These are phyloP conservation scores for Ceriops tagal DNA, from an alignment of 345 rosid species.

Conservation along the genomic window DNA sequence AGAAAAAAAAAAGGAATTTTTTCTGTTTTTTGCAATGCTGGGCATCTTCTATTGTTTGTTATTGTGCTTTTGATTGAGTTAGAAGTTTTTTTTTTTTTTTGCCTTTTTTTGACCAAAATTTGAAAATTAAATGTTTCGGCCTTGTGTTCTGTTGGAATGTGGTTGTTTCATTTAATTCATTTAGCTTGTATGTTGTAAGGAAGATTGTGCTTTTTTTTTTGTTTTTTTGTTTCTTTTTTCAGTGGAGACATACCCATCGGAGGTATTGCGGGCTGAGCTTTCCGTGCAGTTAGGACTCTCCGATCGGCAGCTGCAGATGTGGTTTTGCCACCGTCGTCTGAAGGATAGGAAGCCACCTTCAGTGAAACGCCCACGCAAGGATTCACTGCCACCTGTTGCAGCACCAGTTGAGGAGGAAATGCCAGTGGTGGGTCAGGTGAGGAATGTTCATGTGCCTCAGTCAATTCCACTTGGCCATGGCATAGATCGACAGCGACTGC, in stretches of 20 bases:
- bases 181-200: neutral
- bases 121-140: no score
- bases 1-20: no score
- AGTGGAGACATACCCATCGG: conserved; percentile 82
- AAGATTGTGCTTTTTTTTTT: conserved; percentile 3
- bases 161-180: neutral
- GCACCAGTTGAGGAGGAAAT: conserved; percentile 24
- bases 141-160: neutral
- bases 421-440: conserved; percentile 24
- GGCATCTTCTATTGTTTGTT: no score
- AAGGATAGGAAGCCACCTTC: conserved; percentile 70
- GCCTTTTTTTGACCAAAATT: no score
- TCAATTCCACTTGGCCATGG: conserved; percentile 26
- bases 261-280: conserved; percentile 63
- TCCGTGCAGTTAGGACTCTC: conserved; percentile 73
- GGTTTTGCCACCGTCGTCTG: conserved; percentile 92
- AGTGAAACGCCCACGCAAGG: conserved; percentile 50
- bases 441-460: conserved; percentile 28
- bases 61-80: no score
- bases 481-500: conserved; percentile 38
- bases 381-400: conserved; percentile 25
- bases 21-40: no score
- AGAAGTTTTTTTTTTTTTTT: no score
- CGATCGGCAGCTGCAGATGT: conserved; percentile 93
- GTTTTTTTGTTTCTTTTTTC: conserved; percentile 9